Evolutionary conservation across 108 stramenopile genomes (phyloP).

Genomic region (Chaetoceros muelleri): DNA sequence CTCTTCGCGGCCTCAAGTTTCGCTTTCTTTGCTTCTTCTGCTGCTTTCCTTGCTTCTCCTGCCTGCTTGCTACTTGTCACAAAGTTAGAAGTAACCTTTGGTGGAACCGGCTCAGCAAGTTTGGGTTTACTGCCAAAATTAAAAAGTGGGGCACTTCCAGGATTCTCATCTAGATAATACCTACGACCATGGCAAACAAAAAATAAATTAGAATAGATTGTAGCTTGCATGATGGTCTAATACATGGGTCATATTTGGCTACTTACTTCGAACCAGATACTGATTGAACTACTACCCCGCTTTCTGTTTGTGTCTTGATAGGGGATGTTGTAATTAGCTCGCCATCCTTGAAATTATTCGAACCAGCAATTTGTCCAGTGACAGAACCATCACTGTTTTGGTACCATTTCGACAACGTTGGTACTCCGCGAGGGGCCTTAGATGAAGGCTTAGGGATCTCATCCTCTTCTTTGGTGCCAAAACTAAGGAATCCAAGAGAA

Average conservation of each 20-base stretch:
- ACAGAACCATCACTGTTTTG: slow-evolving; percentile 16
- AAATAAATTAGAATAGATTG: neutral
- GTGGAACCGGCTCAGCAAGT: neutral
- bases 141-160: neutral
- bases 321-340: slow-evolving; percentile 10
- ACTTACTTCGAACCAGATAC: slow-evolving; percentile 34
- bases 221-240: neutral
- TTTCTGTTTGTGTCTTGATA: slow-evolving; percentile 5
- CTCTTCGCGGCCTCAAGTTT: neutral
- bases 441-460: neutral
- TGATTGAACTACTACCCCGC: slow-evolving; percentile 27
- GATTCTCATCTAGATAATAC: neutral
- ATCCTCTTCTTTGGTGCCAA: neutral
- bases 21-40: slow-evolving; percentile 3
- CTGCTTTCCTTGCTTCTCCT: neutral
- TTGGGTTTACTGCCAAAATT: neutral
- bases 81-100: neutral
- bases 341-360: slow-evolving; percentile 2
- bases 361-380: slow-evolving; percentile 1
- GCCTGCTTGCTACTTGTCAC: neutral
- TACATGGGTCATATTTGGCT: neutral
- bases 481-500: neutral
- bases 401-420: slow-evolving; percentile 15
- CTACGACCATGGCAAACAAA: neutral
- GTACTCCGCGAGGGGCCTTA: slow-evolving; percentile 17